Evolutionary conservation across 768 basidiomycete genomes (phyloP), one percentile per base, ranked within the genome.

Genomic region (Zangia roseola): DNA sequence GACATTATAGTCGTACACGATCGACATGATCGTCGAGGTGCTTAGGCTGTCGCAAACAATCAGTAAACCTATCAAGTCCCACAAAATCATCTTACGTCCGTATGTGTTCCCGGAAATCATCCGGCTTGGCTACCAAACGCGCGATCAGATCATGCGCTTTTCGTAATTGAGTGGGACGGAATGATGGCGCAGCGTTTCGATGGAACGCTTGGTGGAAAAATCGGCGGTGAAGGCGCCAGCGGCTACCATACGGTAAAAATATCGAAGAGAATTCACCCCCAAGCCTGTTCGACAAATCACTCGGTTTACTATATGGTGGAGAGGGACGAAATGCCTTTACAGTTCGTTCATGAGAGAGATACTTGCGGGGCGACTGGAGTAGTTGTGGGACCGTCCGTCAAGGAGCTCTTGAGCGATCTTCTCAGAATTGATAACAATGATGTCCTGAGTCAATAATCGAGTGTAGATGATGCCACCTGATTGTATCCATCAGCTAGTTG

Each of bases 131-230:
- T 12, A 62, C 25, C 23, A 75, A 40, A 17, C 55, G 53, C 17
- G 44, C 50, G 8, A 74, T 55, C 23, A 74, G 45, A 6, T 62
- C 59, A 40, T 64, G 62, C 2, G 64, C 54, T 46, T 69, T 72
- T 33, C 60, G 56, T 21, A 60, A 49, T 42, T 75, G 74, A 14
- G 65, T 52, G 5, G 71, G 68, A 33, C 54, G 56, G 47, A 67
- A 74, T 24, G 58, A 52, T 7, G 49, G 23, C 3, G 58, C 55
- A 2, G 66, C 63, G 23, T 60, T 63, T 9, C 57, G 53, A 14
- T 58, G 59, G 55, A 75, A 71, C 10, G 61, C 60, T 41, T 74
- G 71, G 19, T 74, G 56, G 20, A 68, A 63, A 19, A 68, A 45
- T 21, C 65, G 45, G 9, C 64, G 53, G 33, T 65, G 64, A 10